Evolutionary conservation across 345 rosid genomes (phyloP).

Genomic region (Linum lewisii): DNA sequence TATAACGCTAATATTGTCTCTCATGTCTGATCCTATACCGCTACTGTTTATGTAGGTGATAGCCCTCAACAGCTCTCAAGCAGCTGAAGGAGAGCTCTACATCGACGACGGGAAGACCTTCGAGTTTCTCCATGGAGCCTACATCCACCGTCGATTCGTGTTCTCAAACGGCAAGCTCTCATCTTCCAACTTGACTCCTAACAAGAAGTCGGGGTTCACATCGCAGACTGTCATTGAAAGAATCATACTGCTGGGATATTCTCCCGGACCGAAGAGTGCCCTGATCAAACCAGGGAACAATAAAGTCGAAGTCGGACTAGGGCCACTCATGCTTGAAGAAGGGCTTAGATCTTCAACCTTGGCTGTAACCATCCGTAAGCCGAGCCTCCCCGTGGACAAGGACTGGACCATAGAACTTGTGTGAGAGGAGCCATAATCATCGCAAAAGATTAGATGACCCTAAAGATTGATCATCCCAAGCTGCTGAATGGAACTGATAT

Average conservation of each 20-base stretch:
- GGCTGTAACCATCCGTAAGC: conserved; percentile 68
- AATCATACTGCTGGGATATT: conserved; percentile 60
- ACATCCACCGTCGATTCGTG: conserved; percentile 66
- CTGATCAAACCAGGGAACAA: conserved; percentile 56
- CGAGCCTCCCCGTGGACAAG: conserved; percentile 59
- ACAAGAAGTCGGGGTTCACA: conserved; percentile 38
- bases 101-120: conserved; percentile 87
- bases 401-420: conserved; percentile 75
- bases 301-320: conserved; percentile 50
- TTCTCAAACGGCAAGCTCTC: conserved; percentile 63
- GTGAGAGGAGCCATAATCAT: conserved; percentile 15
- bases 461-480: background rate
- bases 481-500: background rate
- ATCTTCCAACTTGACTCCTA: conserved; percentile 36
- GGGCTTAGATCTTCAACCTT: conserved; percentile 33
- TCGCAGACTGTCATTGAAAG: conserved; percentile 58
- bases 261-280: conserved; percentile 41
- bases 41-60: conserved; percentile 44
- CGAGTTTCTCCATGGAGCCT: conserved; percentile 55
- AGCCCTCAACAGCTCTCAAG: conserved; percentile 80
- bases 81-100: conserved; percentile 91
- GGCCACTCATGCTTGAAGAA: conserved; percentile 47
- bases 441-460: no score
- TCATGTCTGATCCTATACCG: background rate
- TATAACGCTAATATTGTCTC: background rate